phyloP scores from a whole-genome alignment of 371 early-diverging fungal genomes.

The Phascolomyces articulosus region DNA sequence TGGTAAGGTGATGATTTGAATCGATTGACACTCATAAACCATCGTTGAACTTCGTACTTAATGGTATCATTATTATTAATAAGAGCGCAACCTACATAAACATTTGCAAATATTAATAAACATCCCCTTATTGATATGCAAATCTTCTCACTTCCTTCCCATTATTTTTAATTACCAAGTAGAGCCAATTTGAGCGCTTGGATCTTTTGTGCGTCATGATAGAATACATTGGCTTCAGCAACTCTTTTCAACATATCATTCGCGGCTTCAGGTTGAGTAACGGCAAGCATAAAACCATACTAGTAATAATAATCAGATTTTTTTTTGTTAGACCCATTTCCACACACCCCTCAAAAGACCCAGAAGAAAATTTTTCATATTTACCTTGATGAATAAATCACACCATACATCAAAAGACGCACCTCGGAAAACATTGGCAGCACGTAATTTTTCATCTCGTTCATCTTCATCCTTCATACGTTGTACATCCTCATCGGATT shows the following conservation, averaged over 20 bases:
- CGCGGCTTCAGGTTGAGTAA: constrained; percentile 63
- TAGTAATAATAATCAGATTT: constrained; percentile 13
- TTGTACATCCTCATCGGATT: constrained; percentile 32
- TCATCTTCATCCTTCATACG: constrained; percentile 32
- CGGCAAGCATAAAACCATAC: constrained; percentile 66
- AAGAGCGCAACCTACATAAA: constrained; percentile 58
- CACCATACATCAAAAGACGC: constrained; percentile 69
- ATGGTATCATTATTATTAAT: constrained; percentile 38
- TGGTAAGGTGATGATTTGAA: constrained; percentile 57
- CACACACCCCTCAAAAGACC: too few relatives aligned
- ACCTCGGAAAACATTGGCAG: constrained; percentile 48
- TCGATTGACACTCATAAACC: constrained; percentile 48
- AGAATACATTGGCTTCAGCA: constrained; percentile 70
- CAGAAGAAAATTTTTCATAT: too few relatives aligned
- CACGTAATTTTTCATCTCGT: constrained; percentile 16
- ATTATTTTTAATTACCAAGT: constrained; percentile 50
- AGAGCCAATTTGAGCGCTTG: constrained; percentile 59
- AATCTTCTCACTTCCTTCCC: background rate
- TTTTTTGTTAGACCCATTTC: too few relatives aligned
- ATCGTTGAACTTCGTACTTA: constrained; percentile 47
- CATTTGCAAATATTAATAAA: background rate
- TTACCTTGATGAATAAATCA: constrained; percentile 62
- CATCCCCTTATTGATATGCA: background rate
- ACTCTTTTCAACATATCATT: constrained; percentile 62
- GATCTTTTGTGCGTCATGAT: constrained; percentile 51